Percentiles rank a stretch among this genome's conserved stretches.
Evolutionary conservation across 345 rosid genomes (phyloP).

Genomic region (Euphorbia lathyris): DNA sequence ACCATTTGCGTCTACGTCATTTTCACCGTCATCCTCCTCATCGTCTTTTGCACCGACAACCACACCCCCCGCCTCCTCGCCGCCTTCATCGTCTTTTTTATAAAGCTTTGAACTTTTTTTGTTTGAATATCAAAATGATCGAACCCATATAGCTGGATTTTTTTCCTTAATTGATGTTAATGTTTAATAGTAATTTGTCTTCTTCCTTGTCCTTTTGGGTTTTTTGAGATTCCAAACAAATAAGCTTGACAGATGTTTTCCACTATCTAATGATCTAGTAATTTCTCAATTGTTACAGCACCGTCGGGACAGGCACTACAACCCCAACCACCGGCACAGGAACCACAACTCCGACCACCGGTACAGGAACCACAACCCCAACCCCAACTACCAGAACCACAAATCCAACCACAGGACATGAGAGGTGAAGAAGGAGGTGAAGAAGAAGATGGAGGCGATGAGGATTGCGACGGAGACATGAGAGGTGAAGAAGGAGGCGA

Average conservation of each 20-base stretch:
- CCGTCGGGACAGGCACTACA: not conserved
- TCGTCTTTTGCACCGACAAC: too few species aligned
- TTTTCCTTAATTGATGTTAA: slow-evolving; percentile 31
- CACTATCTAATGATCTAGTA: not conserved
- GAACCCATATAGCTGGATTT: slow-evolving; percentile 6
- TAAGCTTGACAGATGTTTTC: slow-evolving; percentile 17
- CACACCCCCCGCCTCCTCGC: too few species aligned
- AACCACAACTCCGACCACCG: slow-evolving; percentile 12
- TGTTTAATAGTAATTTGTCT: slow-evolving; percentile 12
- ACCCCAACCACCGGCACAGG: slow-evolving; percentile 17
- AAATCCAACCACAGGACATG: not conserved
- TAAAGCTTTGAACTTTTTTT: not conserved
- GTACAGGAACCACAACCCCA: slow-evolving; percentile 15
- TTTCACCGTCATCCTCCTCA: too few species aligned
- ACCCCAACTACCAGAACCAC: slow-evolving; percentile 15
- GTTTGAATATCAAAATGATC: not conserved
- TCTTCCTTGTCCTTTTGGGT: not conserved
- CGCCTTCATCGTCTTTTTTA: too few species aligned
- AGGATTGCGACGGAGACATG: too few species aligned
- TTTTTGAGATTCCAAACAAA: slow-evolving; percentile 6
- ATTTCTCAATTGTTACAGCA: not conserved
- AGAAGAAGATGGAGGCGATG: too few species aligned
- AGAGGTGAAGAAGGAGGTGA: too few species aligned
- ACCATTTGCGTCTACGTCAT: too few species aligned
- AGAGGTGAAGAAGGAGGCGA: too few species aligned